Conservation (phyloP, 345 rosid genomes). For the Alliaria petiolata region DNA sequence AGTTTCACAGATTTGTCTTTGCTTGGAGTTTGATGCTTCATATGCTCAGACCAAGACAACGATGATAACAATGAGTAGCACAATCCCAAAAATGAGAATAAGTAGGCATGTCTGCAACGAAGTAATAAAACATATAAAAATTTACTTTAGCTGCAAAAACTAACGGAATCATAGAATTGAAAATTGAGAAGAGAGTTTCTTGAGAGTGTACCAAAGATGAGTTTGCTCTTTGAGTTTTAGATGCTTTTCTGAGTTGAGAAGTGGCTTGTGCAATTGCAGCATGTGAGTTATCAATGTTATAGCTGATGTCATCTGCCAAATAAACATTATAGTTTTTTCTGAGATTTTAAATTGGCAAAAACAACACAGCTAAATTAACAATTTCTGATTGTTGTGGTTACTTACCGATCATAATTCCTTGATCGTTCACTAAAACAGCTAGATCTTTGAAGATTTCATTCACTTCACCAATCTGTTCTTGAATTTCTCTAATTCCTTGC, state of each 20-base stretch:
- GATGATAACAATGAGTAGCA: constrained; percentile 55
- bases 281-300: constrained; percentile 55
- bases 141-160: neutral
- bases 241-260: constrained; percentile 52
- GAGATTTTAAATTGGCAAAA: neutral
- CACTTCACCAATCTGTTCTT: constrained; percentile 65
- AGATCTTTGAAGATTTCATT: constrained; percentile 78
- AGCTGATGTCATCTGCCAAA: constrained; percentile 62
- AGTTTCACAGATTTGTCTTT: neutral
- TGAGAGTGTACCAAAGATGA: constrained; percentile 55
- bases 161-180: neutral
- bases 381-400: neutral
- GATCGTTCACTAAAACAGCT: constrained; percentile 55
- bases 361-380: neutral
- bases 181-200: neutral
- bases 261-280: constrained; percentile 57
- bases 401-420: constrained; percentile 68
- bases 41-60: constrained; percentile 50
- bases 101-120: constrained; percentile 65
- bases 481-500: constrained; percentile 71
- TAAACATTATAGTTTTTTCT: neutral
- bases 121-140: neutral
- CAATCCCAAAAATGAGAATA: constrained; percentile 60
- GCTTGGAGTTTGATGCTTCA: neutral
- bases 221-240: constrained; percentile 56